phyloP scores from a whole-genome alignment of 148 eudicot species.

The Polygonum aviculare region DNA sequence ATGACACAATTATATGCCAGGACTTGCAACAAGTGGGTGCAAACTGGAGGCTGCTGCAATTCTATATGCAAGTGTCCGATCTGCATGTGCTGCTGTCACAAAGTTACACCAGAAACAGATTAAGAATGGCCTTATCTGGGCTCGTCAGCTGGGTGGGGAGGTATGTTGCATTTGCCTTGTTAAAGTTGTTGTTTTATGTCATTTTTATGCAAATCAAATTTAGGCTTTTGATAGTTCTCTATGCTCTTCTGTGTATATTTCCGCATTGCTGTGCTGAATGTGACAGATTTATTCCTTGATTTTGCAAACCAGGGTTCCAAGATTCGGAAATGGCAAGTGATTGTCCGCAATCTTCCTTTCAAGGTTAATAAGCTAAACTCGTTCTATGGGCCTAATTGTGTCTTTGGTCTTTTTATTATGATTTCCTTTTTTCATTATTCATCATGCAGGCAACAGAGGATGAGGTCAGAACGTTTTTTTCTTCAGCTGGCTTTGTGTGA shows the following conservation, averaged over 20 bases:
- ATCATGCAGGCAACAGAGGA: constrained; percentile 46
- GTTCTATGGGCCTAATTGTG: not conserved
- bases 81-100: constrained; percentile 80
- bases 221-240: not conserved
- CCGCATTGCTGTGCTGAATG: not conserved
- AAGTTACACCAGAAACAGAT: constrained; percentile 73
- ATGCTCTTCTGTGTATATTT: too few species aligned
- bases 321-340: too few species aligned
- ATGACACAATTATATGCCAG: constrained; percentile 31
- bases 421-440: not conserved
- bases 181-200: not conserved
- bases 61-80: constrained; percentile 68
- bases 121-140: constrained; percentile 66
- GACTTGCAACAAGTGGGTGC: constrained; percentile 89
- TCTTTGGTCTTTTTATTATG: too few species aligned
- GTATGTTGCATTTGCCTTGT: constrained; percentile 24
- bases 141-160: constrained; percentile 98
- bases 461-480: constrained; percentile 63
- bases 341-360: too few species aligned
- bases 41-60: constrained; percentile 66
- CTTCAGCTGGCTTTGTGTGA: constrained; percentile 81
- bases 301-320: not conserved
- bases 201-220: not conserved
- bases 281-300: constrained; percentile 6
- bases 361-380: not conserved